phyloP scores from a whole-genome alignment of 2,329 filamentous ascomycete species.

The Ilyonectria destructans region DNA sequence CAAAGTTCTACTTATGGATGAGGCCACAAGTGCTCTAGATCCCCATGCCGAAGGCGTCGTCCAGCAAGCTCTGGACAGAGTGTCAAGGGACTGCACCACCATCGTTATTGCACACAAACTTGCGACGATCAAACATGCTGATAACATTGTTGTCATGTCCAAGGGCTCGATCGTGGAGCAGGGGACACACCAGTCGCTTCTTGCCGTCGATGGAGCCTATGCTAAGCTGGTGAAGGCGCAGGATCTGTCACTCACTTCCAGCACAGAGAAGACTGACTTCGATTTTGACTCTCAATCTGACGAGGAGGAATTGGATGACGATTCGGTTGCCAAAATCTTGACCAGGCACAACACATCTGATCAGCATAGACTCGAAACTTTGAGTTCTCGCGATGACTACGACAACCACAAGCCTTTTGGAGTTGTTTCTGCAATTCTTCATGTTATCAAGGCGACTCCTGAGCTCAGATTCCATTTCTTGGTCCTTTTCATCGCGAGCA shows the following conservation, averaged over 20 bases:
- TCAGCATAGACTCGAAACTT: too few species aligned
- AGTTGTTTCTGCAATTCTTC: too few species aligned
- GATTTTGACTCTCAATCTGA: too few species aligned
- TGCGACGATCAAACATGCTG: slow-evolving; percentile 50
- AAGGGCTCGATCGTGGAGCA: slow-evolving; percentile 42
- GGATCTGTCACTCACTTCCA: slow-evolving; percentile 12
- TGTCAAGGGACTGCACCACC: slow-evolving; percentile 70
- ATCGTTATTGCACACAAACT: slow-evolving; percentile 74
- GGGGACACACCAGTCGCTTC: slow-evolving; percentile 42
- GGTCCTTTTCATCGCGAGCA: too few species aligned
- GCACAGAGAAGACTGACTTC: neutral
- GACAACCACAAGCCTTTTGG: neutral
- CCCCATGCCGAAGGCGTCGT: slow-evolving; percentile 62
- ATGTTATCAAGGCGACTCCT: too few species aligned
- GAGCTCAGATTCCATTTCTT: too few species aligned
- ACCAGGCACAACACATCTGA: too few species aligned
- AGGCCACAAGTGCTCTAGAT: slow-evolving; percentile 52
- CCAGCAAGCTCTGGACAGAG: slow-evolving; percentile 66
- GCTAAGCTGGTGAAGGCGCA: slow-evolving; percentile 43
- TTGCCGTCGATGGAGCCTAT: slow-evolving; percentile 36
- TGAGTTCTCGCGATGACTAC: too few species aligned
- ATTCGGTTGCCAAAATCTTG: too few species aligned
- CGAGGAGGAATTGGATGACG: too few species aligned
- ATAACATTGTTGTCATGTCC: slow-evolving; percentile 48
- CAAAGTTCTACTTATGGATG: slow-evolving; percentile 74